Evolutionary conservation across 257 asterid genomes (phyloP).

Genomic region (Ligustrum vulgare): DNA sequence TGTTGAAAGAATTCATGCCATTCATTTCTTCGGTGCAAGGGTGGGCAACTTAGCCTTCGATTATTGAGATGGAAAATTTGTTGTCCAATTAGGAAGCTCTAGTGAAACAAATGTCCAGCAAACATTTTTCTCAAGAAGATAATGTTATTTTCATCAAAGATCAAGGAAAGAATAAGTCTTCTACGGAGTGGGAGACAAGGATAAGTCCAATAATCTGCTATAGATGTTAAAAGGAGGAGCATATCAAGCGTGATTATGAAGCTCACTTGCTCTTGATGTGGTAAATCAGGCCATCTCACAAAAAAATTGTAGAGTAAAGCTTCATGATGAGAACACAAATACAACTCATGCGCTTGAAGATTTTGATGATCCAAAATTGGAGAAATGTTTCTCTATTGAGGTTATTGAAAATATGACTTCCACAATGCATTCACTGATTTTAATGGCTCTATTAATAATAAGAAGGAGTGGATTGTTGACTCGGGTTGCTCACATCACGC

Average conservation of each 20-base stretch:
- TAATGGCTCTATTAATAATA: neutral
- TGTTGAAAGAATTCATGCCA: neutral
- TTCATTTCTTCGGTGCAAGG: slow-evolving; percentile 10
- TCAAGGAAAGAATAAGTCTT: neutral
- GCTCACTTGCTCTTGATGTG: neutral
- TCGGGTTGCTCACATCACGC: slow-evolving; percentile 26
- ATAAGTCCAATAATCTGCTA: neutral
- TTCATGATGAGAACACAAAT: neutral
- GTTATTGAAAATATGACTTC: too few relatives aligned
- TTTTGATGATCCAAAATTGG: neutral
- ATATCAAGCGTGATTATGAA: neutral
- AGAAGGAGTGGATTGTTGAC: slow-evolving; percentile 22
- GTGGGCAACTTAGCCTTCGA: slow-evolving; percentile 16
- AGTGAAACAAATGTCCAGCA: slow-evolving; percentile 17
- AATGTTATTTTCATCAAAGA: slow-evolving; percentile 5
- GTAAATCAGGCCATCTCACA: slow-evolving; percentile 12
- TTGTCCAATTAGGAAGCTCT: slow-evolving; percentile 20
- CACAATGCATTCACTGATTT: too few relatives aligned
- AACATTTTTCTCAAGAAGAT: neutral
- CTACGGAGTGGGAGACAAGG: neutral
- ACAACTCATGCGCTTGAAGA: neutral
- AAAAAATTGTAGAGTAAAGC: slow-evolving; percentile 16
- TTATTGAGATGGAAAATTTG: slow-evolving; percentile 1
- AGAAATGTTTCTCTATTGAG: neutral
- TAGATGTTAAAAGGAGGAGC: slow-evolving; percentile 4